phyloP scores from a whole-genome alignment of 805 yeast species.

The Starmerella sirachaensis region DNA sequence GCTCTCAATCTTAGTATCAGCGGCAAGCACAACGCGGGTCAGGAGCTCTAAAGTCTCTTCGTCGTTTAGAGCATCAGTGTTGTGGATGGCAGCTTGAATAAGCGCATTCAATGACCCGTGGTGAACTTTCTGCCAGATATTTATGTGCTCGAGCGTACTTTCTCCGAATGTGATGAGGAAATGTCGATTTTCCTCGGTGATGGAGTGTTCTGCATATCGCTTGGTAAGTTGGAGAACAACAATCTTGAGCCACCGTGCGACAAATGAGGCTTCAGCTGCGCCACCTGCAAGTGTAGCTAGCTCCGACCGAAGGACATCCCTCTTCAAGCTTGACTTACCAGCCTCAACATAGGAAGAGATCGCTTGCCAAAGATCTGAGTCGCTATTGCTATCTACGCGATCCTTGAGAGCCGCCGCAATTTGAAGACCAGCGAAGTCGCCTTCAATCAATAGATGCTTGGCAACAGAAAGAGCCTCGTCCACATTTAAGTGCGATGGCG shows the following conservation, averaged over 20 bases:
- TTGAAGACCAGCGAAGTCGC: constrained; percentile 1
- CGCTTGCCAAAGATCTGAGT: constrained; percentile 3
- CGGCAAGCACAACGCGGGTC: constrained; percentile 11
- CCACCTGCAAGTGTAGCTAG: not conserved
- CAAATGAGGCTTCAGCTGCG: not conserved
- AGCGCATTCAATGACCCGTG: constrained; percentile 24
- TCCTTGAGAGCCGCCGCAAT: constrained; percentile 2
- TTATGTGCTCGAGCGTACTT: not conserved
- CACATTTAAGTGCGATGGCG: constrained; percentile 9
- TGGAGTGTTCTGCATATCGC: constrained; percentile 11
- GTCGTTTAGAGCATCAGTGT: constrained; percentile 33
- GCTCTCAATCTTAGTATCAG: not conserved
- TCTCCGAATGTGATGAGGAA: constrained; percentile 4
- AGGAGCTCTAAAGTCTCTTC: too few relatives aligned
- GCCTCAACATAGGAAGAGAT: constrained; percentile 8
- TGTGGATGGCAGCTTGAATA: constrained; percentile 32
- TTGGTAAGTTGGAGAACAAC: constrained; percentile 19
- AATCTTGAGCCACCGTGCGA: constrained; percentile 17
- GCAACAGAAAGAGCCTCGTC: constrained; percentile 5
- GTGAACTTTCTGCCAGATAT: constrained; percentile 14
- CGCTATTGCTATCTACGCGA: too few relatives aligned
- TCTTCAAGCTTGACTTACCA: not conserved
- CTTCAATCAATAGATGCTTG: not conserved
- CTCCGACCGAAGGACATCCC: constrained; percentile 5
- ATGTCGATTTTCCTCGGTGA: not conserved